Evolutionary conservation across 495 filamentous ascomycete species (phyloP).

Genomic region (Tuber aestivum): DNA sequence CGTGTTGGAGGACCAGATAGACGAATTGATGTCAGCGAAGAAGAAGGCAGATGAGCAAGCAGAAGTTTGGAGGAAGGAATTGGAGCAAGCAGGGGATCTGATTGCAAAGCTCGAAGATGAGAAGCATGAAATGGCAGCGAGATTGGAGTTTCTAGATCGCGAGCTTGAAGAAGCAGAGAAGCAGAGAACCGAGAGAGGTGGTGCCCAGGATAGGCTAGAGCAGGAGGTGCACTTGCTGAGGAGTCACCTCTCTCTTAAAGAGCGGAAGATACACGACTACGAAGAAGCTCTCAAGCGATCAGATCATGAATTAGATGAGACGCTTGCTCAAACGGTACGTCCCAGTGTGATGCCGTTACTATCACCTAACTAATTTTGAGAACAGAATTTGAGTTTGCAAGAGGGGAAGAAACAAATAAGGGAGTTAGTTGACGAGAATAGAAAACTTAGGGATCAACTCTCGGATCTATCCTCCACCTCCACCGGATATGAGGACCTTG

Average conservation of each 20-base stretch:
- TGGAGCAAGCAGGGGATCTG: constrained; percentile 85
- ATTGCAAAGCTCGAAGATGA: constrained; percentile 78
- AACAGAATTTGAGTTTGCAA: constrained; percentile 31
- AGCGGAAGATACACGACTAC: constrained; percentile 81
- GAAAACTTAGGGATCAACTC: constrained; percentile 76
- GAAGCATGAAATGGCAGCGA: constrained; percentile 65
- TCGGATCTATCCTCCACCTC: constrained; percentile 84
- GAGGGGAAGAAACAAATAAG: constrained; percentile 45
- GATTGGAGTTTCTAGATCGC: constrained; percentile 59
- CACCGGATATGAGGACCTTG: constrained; percentile 86
- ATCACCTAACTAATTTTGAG: constrained; percentile 16
- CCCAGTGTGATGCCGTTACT: not conserved
- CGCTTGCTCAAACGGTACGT: constrained; percentile 59
- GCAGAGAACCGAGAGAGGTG: constrained; percentile 61
- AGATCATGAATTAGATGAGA: constrained; percentile 86
- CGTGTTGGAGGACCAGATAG: constrained; percentile 83
- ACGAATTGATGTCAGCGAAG: constrained; percentile 81
- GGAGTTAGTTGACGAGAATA: constrained; percentile 74
- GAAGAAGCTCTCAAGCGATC: constrained; percentile 76
- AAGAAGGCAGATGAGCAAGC: constrained; percentile 82
- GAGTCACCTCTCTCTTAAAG: constrained; percentile 82
- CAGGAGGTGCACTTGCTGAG: constrained; percentile 86
- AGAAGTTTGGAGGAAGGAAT: constrained; percentile 66
- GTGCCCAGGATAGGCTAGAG: constrained; percentile 63
- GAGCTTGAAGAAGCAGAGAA: constrained; percentile 62